These are phyloP conservation scores for Colletotrichum viniferum DNA, from an alignment of 2,329 filamentous ascomycete species.

Conservation along the genomic window DNA sequence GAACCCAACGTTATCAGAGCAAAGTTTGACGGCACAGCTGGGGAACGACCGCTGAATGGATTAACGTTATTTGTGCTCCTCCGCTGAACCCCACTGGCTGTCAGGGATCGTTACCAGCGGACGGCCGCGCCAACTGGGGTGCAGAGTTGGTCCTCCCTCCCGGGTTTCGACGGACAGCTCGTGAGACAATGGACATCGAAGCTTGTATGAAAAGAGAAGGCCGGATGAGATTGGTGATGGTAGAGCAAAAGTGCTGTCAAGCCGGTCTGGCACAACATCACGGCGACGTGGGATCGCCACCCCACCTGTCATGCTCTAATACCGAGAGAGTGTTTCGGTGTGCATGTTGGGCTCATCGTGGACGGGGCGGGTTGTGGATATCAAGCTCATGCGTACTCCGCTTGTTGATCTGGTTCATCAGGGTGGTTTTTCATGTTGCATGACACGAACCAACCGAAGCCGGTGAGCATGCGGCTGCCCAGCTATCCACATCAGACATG, in stretches of 20 bases:
- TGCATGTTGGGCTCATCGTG: neutral
- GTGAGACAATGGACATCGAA: neutral
- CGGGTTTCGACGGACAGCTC: neutral
- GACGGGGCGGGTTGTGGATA: neutral
- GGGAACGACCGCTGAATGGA: neutral
- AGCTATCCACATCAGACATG: neutral
- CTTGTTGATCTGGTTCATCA: neutral
- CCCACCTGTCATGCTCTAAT: neutral
- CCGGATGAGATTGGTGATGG: neutral
- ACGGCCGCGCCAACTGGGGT: neutral
- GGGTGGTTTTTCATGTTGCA: neutral
- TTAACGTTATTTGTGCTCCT: conserved; percentile 13
- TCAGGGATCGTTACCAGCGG: neutral
- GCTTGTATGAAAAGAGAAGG: conserved; percentile 9
- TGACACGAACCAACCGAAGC: neutral
- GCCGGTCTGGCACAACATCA: neutral
- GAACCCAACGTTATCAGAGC: neutral
- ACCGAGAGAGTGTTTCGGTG: neutral
- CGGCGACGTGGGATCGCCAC: neutral
- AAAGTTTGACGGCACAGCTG: neutral
- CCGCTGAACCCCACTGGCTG: neutral
- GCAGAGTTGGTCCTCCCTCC: neutral
- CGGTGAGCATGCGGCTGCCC: neutral
- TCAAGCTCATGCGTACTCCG: neutral
- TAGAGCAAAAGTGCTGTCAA: neutral